A percentile compares a stretch with the other conserved stretches of the same genome.
Evolutionary conservation across 805 yeast genomes (phyloP).

Genomic region (Hyphopichia homilentoma): DNA sequence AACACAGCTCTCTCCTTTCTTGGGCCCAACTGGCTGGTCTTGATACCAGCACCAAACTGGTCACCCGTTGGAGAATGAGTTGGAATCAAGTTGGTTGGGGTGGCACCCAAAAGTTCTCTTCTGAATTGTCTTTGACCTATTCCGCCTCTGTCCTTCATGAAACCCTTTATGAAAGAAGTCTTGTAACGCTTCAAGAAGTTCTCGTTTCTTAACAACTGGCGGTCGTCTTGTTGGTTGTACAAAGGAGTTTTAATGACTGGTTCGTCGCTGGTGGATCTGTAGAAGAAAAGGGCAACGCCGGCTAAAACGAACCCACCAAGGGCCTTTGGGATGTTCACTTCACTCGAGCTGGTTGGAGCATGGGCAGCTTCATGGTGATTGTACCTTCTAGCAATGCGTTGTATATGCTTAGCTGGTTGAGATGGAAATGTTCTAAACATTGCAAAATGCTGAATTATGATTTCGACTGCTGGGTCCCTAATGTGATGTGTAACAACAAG

Average conservation of each 20-base stretch:
- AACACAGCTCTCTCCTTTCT: conserved; percentile 39
- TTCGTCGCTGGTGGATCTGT: conserved; percentile 30
- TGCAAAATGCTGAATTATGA: too few species aligned
- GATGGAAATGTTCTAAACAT: background rate
- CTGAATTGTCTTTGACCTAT: conserved; percentile 41
- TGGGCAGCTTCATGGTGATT: conserved; percentile 7
- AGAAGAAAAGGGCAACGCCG: conserved; percentile 27
- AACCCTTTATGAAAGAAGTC: conserved; percentile 38
- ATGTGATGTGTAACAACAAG: too few species aligned
- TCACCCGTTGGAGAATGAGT: conserved; percentile 38
- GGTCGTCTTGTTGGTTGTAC: conserved; percentile 31
- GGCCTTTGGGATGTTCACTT: conserved; percentile 38
- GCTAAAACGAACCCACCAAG: conserved; percentile 39
- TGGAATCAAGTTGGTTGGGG: conserved; percentile 33
- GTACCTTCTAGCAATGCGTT: conserved; percentile 16
- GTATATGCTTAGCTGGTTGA: too few species aligned
- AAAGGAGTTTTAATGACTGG: conserved; percentile 36
- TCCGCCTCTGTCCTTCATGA: conserved; percentile 43
- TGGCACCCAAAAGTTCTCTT: conserved; percentile 26
- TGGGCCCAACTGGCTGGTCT: conserved; percentile 41
- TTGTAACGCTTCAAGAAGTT: conserved; percentile 36
- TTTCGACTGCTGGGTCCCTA: background rate
- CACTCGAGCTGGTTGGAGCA: conserved; percentile 17
- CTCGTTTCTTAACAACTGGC: conserved; percentile 32
- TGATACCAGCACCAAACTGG: conserved; percentile 44